A percentile compares a stretch with the other conserved stretches of the same genome.
Conservation (phyloP, 345 rosid species). For the Brassica incana region DNA sequence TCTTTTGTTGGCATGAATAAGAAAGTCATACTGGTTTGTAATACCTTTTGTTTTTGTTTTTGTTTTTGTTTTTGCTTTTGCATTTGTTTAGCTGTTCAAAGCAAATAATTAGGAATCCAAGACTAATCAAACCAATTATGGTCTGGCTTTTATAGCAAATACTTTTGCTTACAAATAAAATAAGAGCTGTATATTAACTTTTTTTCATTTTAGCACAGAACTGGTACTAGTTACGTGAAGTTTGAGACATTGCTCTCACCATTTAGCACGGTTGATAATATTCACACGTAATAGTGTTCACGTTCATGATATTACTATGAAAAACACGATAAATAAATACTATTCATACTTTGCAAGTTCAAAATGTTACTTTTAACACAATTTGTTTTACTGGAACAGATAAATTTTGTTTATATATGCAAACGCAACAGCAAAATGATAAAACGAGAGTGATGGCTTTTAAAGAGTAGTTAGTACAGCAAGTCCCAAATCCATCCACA, state of each 20-base stretch:
- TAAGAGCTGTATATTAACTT: background rate
- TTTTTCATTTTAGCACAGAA: background rate
- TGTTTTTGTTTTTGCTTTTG: background rate
- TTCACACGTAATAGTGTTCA: background rate
- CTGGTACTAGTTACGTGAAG: background rate
- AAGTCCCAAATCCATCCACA: slow-evolving; percentile 28
- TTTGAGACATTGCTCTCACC: background rate
- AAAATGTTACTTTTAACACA: background rate
- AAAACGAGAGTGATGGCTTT: background rate
- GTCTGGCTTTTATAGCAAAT: background rate
- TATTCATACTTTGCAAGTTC: background rate
- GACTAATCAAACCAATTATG: slow-evolving; percentile 18
- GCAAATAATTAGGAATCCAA: background rate
- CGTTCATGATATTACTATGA: background rate
- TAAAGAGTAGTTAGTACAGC: slow-evolving; percentile 1
- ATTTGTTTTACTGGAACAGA: background rate
- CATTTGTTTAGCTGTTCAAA: slow-evolving; percentile 22
- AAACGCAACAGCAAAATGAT: background rate
- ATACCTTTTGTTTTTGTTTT: background rate
- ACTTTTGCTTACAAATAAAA: slow-evolving; percentile 10
- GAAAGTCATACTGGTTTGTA: slow-evolving; percentile 13
- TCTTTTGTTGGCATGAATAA: slow-evolving; percentile 15
- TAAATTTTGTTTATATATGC: background rate
- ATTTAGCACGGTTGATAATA: background rate
- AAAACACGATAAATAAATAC: background rate